Evolutionary conservation across 257 asterid species (phyloP).

Genomic region (Eucommia ulmoides): DNA sequence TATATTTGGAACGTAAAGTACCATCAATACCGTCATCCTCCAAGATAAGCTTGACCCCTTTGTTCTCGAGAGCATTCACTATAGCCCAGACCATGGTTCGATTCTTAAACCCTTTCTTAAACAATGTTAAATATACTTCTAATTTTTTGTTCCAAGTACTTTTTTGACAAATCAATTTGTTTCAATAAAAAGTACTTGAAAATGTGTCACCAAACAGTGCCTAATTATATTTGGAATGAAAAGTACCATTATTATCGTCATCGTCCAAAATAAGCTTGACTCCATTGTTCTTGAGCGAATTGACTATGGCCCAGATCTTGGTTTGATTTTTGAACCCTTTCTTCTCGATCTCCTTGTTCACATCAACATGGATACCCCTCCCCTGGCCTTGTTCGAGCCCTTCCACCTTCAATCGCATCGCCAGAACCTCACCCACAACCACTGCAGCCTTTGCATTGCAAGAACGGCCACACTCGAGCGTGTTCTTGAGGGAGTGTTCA

Average conservation of each 20-base stretch:
- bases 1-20: too few relatives aligned
- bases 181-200: too few relatives aligned
- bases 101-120: conserved; percentile 66
- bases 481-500: conserved; percentile 52
- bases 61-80: conserved; percentile 47
- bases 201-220: too few relatives aligned
- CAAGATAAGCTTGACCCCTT: conserved; percentile 49
- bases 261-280: conserved; percentile 48
- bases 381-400: conserved; percentile 81
- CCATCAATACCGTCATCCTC: conserved; percentile 45
- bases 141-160: too few relatives aligned
- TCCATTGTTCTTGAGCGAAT: conserved; percentile 51
- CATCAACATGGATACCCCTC: conserved; percentile 54
- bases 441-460: conserved; percentile 88
- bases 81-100: conserved; percentile 59
- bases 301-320: conserved; percentile 58
- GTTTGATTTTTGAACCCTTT: conserved; percentile 64
- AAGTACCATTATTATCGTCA: conserved; percentile 16
- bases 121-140: too few relatives aligned
- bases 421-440: conserved; percentile 79
- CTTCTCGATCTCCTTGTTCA: conserved; percentile 67
- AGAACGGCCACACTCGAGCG: conserved; percentile 67
- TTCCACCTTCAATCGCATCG: conserved; percentile 73
- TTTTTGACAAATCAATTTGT: too few relatives aligned
- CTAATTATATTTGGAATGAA: too few relatives aligned